Evolutionary conservation across 1,284 basidiomycete genomes (phyloP), one percentile per base, ranked within the genome.

Genomic region (Ustilago esculenta): DNA sequence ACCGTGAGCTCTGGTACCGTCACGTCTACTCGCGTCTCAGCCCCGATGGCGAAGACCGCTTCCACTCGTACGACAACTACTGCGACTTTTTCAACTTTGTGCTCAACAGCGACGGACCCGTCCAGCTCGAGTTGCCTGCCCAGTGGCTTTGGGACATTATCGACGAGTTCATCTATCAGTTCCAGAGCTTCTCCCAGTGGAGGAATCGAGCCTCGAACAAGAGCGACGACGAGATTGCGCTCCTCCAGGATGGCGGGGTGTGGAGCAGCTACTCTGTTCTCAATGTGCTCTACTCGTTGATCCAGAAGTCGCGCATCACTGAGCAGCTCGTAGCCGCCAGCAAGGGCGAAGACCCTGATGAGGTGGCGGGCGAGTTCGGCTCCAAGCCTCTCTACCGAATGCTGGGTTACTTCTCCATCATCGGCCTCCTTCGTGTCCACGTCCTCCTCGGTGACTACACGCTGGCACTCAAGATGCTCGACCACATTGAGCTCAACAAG

Each of bases 81-180:
- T 98, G 95, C 87, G 92, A 96, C 82, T 86, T 98, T 72, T 90
- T 98, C 88, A 98, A 97, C 85, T 94, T 94, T 82, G 88, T 98
- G 84, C 85, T 92, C 58, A 91, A 77, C 39, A 94, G 92, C 20
- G 93, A 97, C 65, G 92, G 92, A 0, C 95, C 95, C 1, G 94
- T 98, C 0, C 84, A 89, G 15, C 88, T 98, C 50, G 90, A 95
- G 74, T 88, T 98, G 14, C 95, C 95, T 0, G 92, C 94, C 65
- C 94, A 97, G 83, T 98, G 95, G 95, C 85, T 98, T 6, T 98
- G 94, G 92, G 95, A 98, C 83, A 97, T 98, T 84, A 90, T 98
- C 77, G 95, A 98, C 84, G 95, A 98, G 81, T 98, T 98, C 83
- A 96, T 98, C 76, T 98, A 97, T 85, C 95, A 98, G 82, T 98